phyloP scores from a whole-genome alignment of 1,284 basidiomycete genomes.

The Sparassis latifolia region DNA sequence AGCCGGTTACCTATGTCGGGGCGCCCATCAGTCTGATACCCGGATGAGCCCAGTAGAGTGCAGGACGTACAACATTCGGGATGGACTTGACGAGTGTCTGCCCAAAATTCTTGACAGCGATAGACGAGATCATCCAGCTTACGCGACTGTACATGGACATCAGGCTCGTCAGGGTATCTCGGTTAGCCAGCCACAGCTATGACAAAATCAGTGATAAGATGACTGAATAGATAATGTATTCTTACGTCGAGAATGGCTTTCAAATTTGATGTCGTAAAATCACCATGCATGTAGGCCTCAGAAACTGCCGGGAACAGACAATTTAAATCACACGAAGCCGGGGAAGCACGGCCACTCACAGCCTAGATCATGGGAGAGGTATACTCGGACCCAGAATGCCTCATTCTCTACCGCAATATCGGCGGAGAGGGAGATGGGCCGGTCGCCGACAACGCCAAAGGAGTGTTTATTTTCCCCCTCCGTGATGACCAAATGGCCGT shows the following conservation, averaged over 20 bases:
- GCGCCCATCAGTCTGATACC: neutral
- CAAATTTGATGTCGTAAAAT: neutral
- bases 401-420: neutral
- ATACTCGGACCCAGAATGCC: neutral
- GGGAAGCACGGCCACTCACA: neutral
- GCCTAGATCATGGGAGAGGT: neutral
- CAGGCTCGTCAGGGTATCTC: neutral
- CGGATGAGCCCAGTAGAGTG: neutral
- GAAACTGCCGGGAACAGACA: neutral
- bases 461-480: too few species aligned
- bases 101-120: neutral
- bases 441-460: too few species aligned
- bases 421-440: too few species aligned
- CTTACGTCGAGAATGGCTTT: constrained; percentile 1
- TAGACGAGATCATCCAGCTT: neutral
- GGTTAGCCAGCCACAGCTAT: neutral
- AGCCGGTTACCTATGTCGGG: constrained; percentile 57
- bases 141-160: neutral
- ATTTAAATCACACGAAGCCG: neutral
- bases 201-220: neutral
- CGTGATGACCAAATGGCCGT: too few species aligned
- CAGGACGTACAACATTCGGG: neutral
- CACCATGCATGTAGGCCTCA: constrained; percentile 2
- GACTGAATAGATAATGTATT: neutral
- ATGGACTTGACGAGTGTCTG: neutral